Conservation (phyloP, 169 alveolate genomes). For the Plasmodium coatneyi region DNA sequence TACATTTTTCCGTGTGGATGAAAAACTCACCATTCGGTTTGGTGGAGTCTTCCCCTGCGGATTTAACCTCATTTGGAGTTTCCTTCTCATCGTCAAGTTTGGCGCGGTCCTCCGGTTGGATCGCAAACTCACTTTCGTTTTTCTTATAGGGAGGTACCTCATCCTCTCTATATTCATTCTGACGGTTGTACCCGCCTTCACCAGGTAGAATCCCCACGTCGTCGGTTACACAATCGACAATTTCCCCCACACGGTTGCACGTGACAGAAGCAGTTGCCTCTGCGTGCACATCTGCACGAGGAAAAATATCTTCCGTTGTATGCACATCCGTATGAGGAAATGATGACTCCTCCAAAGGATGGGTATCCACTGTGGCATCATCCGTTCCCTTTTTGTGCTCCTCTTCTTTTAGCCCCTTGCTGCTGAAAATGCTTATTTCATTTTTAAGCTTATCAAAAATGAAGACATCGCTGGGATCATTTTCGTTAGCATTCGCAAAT, state of each 20-base stretch:
- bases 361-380: neutral
- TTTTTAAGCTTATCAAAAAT: constrained; percentile 44
- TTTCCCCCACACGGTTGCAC: neutral
- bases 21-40: neutral
- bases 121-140: neutral
- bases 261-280: neutral
- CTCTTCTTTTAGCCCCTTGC: neutral
- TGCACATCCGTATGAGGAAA: neutral
- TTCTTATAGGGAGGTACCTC: neutral
- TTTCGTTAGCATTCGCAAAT: neutral
- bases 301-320: neutral
- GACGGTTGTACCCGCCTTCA: neutral
- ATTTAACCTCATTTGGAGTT: neutral
- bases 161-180: neutral
- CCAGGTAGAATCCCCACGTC: neutral
- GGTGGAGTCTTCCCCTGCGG: neutral
- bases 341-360: neutral
- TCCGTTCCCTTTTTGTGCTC: neutral
- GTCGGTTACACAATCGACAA: neutral
- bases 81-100: neutral
- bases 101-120: neutral
- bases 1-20: constrained; percentile 1
- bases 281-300: neutral
- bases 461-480: constrained; percentile 10
- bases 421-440: constrained; percentile 9